phyloP scores from a whole-genome alignment of 176 grass and related monocot species.

The Aegilops sharonensis region DNA sequence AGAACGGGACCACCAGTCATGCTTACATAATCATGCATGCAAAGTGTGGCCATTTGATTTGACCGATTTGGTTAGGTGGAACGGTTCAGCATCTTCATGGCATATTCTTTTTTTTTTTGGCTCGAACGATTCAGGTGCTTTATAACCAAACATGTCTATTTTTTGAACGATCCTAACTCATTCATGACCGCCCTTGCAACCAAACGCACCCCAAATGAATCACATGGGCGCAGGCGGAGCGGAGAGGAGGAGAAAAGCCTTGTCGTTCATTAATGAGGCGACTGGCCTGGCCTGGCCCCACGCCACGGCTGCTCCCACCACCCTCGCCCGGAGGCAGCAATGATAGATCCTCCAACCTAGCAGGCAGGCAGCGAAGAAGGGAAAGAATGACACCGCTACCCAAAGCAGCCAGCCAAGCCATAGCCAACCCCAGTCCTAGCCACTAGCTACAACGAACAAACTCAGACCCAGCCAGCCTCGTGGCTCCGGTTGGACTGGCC shows the following conservation, averaged over 20 bases:
- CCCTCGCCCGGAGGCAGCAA: slow-evolving; percentile 40
- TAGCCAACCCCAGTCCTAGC: not conserved
- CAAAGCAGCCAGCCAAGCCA: not conserved
- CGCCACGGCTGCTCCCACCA: slow-evolving; percentile 26
- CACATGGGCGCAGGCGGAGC: not conserved
- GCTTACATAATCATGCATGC: no score
- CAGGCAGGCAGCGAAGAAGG: not conserved
- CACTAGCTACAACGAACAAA: not conserved
- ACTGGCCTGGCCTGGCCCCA: slow-evolving; percentile 24
- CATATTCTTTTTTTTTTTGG: no score
- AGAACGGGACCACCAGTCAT: no score
- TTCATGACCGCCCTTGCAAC: no score
- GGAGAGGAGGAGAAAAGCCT: not conserved
- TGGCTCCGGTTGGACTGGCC: not conserved
- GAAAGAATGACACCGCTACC: slow-evolving; percentile 3
- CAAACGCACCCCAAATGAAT: not conserved
- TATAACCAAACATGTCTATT: no score
- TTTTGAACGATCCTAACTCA: no score
- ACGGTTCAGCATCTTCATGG: no score
- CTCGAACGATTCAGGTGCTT: no score
- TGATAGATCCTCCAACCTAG: slow-evolving; percentile 38
- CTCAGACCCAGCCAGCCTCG: not conserved
- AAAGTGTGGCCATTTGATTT: no score
- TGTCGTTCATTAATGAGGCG: slow-evolving; percentile 34
- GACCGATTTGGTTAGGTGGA: no score